Conservation (phyloP, 805 yeast species). For the Komagataella populi region DNA sequence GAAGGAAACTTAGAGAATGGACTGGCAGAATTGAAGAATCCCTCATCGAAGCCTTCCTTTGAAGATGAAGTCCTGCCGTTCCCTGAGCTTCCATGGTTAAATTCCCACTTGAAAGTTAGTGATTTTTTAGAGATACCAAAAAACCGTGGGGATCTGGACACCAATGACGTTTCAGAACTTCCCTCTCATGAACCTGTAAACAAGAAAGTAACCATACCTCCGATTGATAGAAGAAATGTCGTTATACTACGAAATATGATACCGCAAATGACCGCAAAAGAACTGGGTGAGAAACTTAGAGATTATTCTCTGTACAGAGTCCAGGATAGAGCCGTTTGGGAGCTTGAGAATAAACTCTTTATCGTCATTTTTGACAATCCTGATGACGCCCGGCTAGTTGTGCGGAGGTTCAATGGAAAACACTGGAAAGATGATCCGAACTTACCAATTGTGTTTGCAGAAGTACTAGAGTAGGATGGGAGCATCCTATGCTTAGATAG, state of each 20-base stretch:
- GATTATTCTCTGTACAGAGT: not conserved
- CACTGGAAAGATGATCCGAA: not conserved
- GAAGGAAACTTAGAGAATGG: not conserved
- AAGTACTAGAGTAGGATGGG: not conserved
- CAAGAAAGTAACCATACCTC: not conserved
- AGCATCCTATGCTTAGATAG: no score
- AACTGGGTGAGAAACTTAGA: not conserved
- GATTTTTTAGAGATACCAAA: not conserved
- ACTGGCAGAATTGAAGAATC: not conserved
- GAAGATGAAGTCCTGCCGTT: not conserved
- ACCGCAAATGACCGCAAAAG: not conserved
- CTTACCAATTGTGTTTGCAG: not conserved
- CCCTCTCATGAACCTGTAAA: not conserved
- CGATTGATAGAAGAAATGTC: not conserved
- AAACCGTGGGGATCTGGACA: not conserved
- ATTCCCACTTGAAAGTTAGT: not conserved
- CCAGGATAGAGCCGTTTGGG: not conserved
- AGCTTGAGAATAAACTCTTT: not conserved
- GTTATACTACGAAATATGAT: not conserved
- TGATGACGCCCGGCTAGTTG: not conserved
- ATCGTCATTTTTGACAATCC: not conserved
- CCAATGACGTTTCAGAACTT: not conserved
- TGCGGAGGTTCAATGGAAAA: not conserved
- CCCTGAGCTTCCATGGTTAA: not conserved
- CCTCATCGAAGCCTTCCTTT: not conserved